These are phyloP conservation scores for Penicillium sp. DNA, from an alignment of 2,329 filamentous ascomycete genomes.

Conservation along the genomic window DNA sequence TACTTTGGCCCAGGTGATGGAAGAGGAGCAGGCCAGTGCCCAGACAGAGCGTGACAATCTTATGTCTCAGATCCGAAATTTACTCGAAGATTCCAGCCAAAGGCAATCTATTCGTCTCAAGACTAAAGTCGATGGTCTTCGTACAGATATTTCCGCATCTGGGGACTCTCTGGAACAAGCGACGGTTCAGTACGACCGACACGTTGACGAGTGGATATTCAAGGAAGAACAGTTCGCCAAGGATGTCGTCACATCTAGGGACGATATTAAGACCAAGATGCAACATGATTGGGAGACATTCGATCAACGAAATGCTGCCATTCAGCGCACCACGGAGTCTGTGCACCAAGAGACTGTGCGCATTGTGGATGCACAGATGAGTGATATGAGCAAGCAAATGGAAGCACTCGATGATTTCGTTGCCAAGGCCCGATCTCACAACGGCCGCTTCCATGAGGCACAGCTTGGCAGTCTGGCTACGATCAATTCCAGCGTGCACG, in stretches of 20 bases:
- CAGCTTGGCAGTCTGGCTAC: constrained; percentile 67
- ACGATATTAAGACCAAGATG: constrained; percentile 76
- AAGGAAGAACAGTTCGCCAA: constrained; percentile 70
- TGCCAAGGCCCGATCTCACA: constrained; percentile 75
- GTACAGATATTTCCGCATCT: constrained; percentile 65
- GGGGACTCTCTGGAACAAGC: constrained; percentile 66
- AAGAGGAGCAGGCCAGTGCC: constrained; percentile 73
- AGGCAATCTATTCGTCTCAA: constrained; percentile 71
- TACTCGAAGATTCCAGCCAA: constrained; percentile 74
- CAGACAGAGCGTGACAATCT: constrained; percentile 73
- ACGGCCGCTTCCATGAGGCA: constrained; percentile 71
- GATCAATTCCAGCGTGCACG: constrained; percentile 68
- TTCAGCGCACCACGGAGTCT: constrained; percentile 79
- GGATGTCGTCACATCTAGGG: constrained; percentile 70
- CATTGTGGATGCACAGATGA: constrained; percentile 86
- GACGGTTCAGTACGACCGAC: constrained; percentile 65
- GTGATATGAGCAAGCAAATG: constrained; percentile 85
- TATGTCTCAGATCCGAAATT: constrained; percentile 71
- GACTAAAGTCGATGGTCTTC: constrained; percentile 62
- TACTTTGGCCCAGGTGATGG: constrained; percentile 68
- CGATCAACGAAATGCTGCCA: constrained; percentile 76
- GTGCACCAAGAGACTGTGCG: constrained; percentile 89
- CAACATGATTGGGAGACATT: constrained; percentile 85
- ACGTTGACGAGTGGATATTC: constrained; percentile 73
- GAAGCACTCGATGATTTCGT: constrained; percentile 89